Evolutionary conservation across 164 flowering plant genomes (phyloP).

Genomic region (Vitis amurensis): DNA sequence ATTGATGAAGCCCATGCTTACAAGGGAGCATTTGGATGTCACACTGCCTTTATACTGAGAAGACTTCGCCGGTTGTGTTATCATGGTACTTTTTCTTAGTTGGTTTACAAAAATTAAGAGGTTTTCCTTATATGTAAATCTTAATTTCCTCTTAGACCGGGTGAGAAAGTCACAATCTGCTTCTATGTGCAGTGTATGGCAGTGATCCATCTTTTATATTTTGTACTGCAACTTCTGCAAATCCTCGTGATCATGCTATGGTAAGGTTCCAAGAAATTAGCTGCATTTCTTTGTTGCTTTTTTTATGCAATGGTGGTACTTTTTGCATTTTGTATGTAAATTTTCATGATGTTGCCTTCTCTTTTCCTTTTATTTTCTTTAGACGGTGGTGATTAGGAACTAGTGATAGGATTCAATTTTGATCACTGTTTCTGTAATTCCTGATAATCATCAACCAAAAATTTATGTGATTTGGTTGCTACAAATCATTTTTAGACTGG

Average conservation of each 20-base stretch:
- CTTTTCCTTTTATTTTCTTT: not conserved
- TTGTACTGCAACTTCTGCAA: constrained; percentile 92
- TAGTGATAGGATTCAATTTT: too few species aligned
- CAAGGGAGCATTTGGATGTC: constrained; percentile 96
- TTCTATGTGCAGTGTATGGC: constrained; percentile 75
- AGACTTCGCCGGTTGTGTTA: constrained; percentile 82
- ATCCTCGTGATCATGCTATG: constrained; percentile 86
- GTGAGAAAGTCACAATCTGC: not conserved
- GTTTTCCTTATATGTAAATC: not conserved
- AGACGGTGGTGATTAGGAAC: too few species aligned
- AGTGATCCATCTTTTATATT: constrained; percentile 84
- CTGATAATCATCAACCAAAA: too few species aligned
- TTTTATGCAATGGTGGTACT: not conserved
- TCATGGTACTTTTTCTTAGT: constrained; percentile 56
- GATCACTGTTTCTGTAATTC: too few species aligned
- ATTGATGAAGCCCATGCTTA: constrained; percentile 95
- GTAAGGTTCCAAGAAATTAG: constrained; percentile 31
- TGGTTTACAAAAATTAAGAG: not conserved
- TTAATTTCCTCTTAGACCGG: not conserved
- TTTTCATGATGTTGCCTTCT: not conserved
- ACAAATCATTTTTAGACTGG: too few species aligned
- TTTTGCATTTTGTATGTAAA: not conserved
- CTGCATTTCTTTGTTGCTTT: not conserved
- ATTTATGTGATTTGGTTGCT: too few species aligned
- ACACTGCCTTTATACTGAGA: constrained; percentile 83